Conservation (phyloP, 2,329 filamentous ascomycete species). For the Aspergillus cejpii region DNA sequence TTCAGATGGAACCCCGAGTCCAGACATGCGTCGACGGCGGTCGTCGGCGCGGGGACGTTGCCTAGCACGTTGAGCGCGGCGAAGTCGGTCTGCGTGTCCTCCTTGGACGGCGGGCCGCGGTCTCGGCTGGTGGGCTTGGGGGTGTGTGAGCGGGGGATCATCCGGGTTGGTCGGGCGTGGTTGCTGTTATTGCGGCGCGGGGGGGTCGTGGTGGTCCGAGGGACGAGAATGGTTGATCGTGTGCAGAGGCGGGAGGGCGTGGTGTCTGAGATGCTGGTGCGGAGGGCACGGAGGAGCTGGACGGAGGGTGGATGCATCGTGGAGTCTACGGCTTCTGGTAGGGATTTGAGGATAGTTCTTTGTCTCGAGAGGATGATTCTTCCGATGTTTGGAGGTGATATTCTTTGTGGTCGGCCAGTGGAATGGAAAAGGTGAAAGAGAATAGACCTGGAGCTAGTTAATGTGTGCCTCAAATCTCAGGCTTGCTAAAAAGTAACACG, state of each 20-base stretch:
- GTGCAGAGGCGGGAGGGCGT: slow-evolving; percentile 9
- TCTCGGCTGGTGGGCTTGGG: slow-evolving; percentile 44
- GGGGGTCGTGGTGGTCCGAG: slow-evolving; percentile 6
- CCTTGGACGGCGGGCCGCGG: slow-evolving; percentile 54
- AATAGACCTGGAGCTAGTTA: background rate
- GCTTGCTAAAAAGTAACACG: background rate
- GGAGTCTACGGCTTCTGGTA: no score
- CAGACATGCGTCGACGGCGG: slow-evolving; percentile 74
- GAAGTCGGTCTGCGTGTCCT: slow-evolving; percentile 66
- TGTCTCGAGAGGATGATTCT: no score
- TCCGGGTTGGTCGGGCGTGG: slow-evolving; percentile 23
- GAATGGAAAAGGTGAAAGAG: background rate
- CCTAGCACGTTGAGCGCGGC: slow-evolving; percentile 69
- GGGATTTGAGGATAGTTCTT: no score
- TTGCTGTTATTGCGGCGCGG: slow-evolving; percentile 23
- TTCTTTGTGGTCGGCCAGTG: background rate
- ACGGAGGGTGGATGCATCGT: slow-evolving; percentile 39
- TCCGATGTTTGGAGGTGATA: no score
- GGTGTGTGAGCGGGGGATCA: slow-evolving; percentile 29
- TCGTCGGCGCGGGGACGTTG: slow-evolving; percentile 67
- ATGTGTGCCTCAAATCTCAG: background rate
- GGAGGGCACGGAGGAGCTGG: slow-evolving; percentile 40
- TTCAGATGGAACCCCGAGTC: slow-evolving; percentile 79
- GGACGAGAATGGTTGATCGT: slow-evolving; percentile 7
- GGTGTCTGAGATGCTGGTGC: slow-evolving; percentile 27